Conservation (phyloP, 352 stramenopile genomes). For the Phytophthora constricta region DNA sequence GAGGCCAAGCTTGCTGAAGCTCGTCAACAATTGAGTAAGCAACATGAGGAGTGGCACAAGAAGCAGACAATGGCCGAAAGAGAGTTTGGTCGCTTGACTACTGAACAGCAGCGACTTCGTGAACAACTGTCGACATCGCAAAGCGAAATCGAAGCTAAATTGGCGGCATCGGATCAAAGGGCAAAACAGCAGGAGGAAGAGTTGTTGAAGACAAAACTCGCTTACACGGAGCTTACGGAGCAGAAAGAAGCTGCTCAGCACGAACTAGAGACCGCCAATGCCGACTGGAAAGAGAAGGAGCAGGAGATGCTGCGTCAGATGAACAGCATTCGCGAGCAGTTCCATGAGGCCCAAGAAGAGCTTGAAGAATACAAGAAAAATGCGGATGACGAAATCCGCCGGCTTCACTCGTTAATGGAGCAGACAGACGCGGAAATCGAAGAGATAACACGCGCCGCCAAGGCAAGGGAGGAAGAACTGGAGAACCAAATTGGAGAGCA, state of each 20-base stretch:
- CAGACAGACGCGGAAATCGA: slow-evolving; percentile 45
- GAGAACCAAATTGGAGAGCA: slow-evolving; percentile 32
- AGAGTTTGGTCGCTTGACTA: slow-evolving; percentile 23
- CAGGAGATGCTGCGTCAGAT: slow-evolving; percentile 47
- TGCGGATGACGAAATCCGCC: slow-evolving; percentile 59
- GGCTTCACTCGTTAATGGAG: slow-evolving; percentile 47
- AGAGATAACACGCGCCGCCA: slow-evolving; percentile 30
- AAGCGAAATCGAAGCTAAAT: slow-evolving; percentile 4
- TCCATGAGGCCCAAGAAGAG: slow-evolving; percentile 52
- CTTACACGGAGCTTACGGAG: slow-evolving; percentile 23
- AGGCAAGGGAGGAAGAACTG: slow-evolving; percentile 40
- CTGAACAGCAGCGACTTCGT: slow-evolving; percentile 25
- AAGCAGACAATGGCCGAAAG: slow-evolving; percentile 32
- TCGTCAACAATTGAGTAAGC: slow-evolving; percentile 33
- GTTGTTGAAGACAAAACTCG: slow-evolving; percentile 25
- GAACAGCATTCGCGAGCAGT: slow-evolving; percentile 50
- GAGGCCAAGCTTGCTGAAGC: slow-evolving; percentile 40
- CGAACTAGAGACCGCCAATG: slow-evolving; percentile 34
- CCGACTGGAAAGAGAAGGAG: slow-evolving; percentile 46
- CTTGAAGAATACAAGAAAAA: slow-evolving; percentile 60
- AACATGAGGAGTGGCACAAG: slow-evolving; percentile 36
- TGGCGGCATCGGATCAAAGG: slow-evolving; percentile 2
- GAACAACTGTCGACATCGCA: slow-evolving; percentile 27
- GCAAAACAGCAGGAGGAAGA: slow-evolving; percentile 24
- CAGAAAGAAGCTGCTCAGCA: slow-evolving; percentile 42